These are phyloP conservation scores for Mikania micrantha DNA, from an alignment of 129 eudicot species.

Conservation along the genomic window DNA sequence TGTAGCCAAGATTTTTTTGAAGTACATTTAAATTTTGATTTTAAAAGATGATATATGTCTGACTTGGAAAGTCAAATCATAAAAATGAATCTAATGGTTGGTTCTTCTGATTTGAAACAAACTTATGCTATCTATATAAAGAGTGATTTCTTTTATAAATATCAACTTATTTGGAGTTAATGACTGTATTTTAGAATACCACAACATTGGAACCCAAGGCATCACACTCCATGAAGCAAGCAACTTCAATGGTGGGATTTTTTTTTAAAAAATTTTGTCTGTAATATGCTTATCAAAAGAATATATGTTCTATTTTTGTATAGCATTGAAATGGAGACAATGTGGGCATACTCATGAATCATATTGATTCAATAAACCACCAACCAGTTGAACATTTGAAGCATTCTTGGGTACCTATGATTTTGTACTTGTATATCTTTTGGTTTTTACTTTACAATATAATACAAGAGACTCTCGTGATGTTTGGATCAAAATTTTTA, in stretches of 20 bases:
- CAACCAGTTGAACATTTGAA: conserved; percentile 29
- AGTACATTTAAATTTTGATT: neutral
- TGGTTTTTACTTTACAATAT: neutral
- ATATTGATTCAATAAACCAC: conserved; percentile 11
- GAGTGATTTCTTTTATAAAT: neutral
- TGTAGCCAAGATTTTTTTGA: neutral
- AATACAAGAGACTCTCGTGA: neutral
- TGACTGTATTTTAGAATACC: conserved; percentile 19
- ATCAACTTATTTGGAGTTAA: neutral
- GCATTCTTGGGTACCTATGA: conserved; percentile 30
- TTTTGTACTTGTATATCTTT: conserved; percentile 29
- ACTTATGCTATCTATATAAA: neutral
- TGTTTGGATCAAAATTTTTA: conserved; percentile 1
- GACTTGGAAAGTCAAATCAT: conserved; percentile 18
- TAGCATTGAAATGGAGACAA: conserved; percentile 33
- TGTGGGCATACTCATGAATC: conserved; percentile 22
- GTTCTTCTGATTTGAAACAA: neutral
- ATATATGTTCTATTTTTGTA: neutral
- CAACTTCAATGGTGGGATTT: conserved; percentile 31
- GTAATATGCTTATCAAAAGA: too few species aligned
- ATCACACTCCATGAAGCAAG: conserved; percentile 26
- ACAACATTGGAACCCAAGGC: conserved; percentile 35
- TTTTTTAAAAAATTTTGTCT: neutral
- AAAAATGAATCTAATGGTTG: neutral
- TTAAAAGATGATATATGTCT: conserved; percentile 4